These are phyloP conservation scores for Heterobasidion irregulare DNA, from an alignment of 1,284 basidiomycete species.

Conservation along the genomic window DNA sequence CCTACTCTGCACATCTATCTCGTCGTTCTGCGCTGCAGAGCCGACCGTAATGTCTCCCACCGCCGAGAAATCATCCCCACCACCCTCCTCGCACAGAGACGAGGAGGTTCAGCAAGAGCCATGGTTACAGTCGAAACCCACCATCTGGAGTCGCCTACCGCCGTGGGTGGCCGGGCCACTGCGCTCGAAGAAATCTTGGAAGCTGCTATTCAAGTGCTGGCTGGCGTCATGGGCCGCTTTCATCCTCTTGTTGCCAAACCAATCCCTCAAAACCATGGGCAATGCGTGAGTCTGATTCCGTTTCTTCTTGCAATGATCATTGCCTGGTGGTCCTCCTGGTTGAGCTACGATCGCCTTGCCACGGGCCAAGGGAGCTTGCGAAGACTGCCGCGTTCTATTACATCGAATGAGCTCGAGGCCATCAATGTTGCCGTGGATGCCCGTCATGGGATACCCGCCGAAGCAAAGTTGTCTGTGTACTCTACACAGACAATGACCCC, in stretches of 20 bases:
- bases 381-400: neutral
- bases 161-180: conserved; percentile 17
- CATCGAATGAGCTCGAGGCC: neutral
- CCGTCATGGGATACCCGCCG: no score
- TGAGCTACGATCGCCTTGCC: neutral
- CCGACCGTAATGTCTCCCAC: no score
- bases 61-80: no score
- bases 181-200: conserved; percentile 12
- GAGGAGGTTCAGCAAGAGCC: no score
- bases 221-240: conserved; percentile 19
- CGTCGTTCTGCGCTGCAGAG: no score
- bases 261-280: conserved; percentile 16
- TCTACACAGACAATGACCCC: no score
- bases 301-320: neutral
- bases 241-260: conserved; percentile 16
- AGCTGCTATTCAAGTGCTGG: conserved; percentile 19
- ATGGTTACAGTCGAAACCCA: neutral
- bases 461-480: no score
- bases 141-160: conserved; percentile 9
- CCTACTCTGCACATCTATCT: no score
- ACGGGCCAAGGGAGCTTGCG: no score
- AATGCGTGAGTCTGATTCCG: conserved; percentile 15
- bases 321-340: no score
- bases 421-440: no score
- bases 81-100: no score